Evolutionary conservation across 805 yeast species (phyloP).

Genomic region (Millerozyma acaciae): DNA sequence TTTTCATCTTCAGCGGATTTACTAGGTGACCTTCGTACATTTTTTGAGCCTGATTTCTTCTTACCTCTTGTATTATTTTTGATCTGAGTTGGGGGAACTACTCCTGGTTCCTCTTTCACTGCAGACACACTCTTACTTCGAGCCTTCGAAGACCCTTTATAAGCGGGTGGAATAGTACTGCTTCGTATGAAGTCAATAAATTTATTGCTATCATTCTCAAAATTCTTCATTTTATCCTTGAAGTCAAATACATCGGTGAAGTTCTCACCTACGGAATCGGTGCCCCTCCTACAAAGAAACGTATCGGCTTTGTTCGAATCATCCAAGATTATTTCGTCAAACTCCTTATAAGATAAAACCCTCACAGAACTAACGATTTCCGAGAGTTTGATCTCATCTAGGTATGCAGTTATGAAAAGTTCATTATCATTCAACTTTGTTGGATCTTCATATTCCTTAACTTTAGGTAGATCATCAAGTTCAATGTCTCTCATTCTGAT

Average conservation of each 20-base stretch:
- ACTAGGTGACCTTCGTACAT: constrained; percentile 7
- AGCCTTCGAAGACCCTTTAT: no score
- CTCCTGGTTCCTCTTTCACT: no score
- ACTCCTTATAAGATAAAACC: constrained; percentile 38
- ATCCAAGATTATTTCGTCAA: constrained; percentile 28
- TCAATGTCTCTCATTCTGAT: constrained; percentile 40
- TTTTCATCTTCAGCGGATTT: constrained; percentile 7
- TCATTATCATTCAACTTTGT: constrained; percentile 36
- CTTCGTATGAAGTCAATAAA: constrained; percentile 28
- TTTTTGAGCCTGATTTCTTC: constrained; percentile 4
- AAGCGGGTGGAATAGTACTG: constrained; percentile 24
- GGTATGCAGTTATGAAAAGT: constrained; percentile 51
- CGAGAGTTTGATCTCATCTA: constrained; percentile 38
- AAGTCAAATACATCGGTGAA: constrained; percentile 39
- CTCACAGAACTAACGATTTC: constrained; percentile 44
- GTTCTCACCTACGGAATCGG: constrained; percentile 30
- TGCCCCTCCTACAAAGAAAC: constrained; percentile 41
- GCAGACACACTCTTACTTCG: no score
- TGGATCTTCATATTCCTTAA: constrained; percentile 11
- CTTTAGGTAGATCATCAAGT: constrained; percentile 15
- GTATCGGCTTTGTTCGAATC: constrained; percentile 28
- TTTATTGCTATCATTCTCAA: constrained; percentile 21
- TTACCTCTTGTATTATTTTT: constrained; percentile 7
- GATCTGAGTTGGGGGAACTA: constrained; percentile 6
- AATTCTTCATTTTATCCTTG: constrained; percentile 23